A percentile compares a stretch with the other conserved stretches of the same genome.
Evolutionary conservation across 306 rosid species (phyloP).

Genomic region (Dalbergia oliveri): DNA sequence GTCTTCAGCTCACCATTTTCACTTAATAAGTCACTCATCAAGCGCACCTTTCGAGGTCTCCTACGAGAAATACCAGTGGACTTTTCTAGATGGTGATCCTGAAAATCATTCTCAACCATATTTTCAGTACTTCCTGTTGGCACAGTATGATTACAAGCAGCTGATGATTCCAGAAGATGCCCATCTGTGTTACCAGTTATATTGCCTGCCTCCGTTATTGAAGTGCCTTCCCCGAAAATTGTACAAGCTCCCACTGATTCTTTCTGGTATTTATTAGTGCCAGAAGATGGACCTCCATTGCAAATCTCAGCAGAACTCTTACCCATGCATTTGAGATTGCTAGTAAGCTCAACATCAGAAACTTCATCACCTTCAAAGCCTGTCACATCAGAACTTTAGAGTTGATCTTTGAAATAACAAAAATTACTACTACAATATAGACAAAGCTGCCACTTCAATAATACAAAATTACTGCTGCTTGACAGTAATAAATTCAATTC

Average conservation of each 20-base stretch:
- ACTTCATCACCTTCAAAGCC: slow-evolving; percentile 59
- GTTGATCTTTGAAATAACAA: slow-evolving; percentile 48
- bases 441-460: slow-evolving; percentile 19
- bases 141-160: slow-evolving; percentile 53
- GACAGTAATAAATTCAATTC: slow-evolving; percentile 24
- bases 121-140: slow-evolving; percentile 57
- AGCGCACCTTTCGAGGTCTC: slow-evolving; percentile 82
- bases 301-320: slow-evolving; percentile 55
- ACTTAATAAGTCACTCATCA: slow-evolving; percentile 82
- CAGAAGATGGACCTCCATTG: slow-evolving; percentile 56
- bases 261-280: slow-evolving; percentile 48
- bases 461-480: slow-evolving; percentile 26
- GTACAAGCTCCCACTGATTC: slow-evolving; percentile 46
- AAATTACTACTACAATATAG: slow-evolving; percentile 29
- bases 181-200: slow-evolving; percentile 45
- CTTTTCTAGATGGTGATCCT: slow-evolving; percentile 63
- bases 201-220: slow-evolving; percentile 45
- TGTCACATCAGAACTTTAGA: slow-evolving; percentile 48
- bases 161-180: slow-evolving; percentile 49
- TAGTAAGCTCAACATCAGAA: slow-evolving; percentile 54
- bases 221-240: slow-evolving; percentile 38
- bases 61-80: slow-evolving; percentile 65
- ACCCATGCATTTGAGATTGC: slow-evolving; percentile 52
- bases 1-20: slow-evolving; percentile 62
- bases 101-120: slow-evolving; percentile 55